Percentiles rank a stretch among this genome's conserved stretches.
Conservation (phyloP, 176 grass and related monocot genomes). For the Avena eriantha region DNA sequence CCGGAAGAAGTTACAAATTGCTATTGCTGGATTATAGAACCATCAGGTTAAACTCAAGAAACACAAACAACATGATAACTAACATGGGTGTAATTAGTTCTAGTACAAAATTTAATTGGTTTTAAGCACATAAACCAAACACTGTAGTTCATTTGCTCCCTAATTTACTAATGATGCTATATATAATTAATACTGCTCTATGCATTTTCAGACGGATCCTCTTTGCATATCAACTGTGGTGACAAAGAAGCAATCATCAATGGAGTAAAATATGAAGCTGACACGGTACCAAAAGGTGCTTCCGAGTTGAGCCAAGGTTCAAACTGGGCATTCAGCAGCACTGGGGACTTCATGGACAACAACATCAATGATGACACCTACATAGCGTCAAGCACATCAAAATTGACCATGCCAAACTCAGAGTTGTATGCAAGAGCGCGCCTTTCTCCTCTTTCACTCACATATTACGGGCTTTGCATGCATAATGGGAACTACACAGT, state of each 20-base stretch:
- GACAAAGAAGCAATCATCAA: constrained; percentile 69
- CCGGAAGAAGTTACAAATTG: constrained; percentile 15
- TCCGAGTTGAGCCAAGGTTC: constrained; percentile 48
- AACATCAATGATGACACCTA: constrained; percentile 72
- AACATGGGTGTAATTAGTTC: not conserved
- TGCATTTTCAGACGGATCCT: constrained; percentile 53
- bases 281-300: constrained; percentile 68
- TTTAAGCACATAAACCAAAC: constrained; percentile 19
- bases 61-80: constrained; percentile 10
- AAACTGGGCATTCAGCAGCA: constrained; percentile 97
- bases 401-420: constrained; percentile 56
- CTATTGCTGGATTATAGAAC: constrained; percentile 12
- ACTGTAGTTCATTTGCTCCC: constrained; percentile 5
- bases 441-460: constrained; percentile 89
- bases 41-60: constrained; percentile 20
- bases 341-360: constrained; percentile 90
- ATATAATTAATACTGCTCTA: constrained; percentile 13
- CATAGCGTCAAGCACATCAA: constrained; percentile 62
- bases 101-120: not conserved
- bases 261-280: constrained; percentile 70
- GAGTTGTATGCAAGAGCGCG: constrained; percentile 77
- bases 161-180: constrained; percentile 24
- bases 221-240: constrained; percentile 89
- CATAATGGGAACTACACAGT: constrained; percentile 79
- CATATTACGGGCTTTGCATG: constrained; percentile 95